Conservation (phyloP, 148 eudicot species). For the Oxyria digyna region DNA sequence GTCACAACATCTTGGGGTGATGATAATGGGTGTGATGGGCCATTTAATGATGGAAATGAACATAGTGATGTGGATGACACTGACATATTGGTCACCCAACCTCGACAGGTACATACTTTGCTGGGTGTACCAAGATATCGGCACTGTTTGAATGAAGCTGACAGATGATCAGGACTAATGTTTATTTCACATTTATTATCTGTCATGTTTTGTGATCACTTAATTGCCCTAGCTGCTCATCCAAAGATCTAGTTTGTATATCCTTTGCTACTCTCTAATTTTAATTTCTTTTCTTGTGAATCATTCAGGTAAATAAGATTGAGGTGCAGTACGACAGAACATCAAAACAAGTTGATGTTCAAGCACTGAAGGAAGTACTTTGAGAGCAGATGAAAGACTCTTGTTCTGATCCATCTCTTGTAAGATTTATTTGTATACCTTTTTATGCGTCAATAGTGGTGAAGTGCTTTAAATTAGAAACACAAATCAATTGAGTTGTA, state of each 20-base stretch:
- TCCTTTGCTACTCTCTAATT: neutral
- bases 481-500: no score
- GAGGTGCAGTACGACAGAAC: conserved; percentile 89
- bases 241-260: neutral
- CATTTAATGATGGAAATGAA: conserved; percentile 55
- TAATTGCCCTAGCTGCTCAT: neutral
- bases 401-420: conserved; percentile 16
- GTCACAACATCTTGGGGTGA: conserved; percentile 62
- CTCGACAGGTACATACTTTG: conserved; percentile 61
- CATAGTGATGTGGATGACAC: conserved; percentile 65
- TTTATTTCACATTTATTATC: neutral
- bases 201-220: conserved; percentile 2
- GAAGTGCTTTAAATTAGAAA: no score
- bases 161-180: neutral
- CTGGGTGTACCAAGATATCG: neutral
- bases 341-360: conserved; percentile 93
- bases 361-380: conserved; percentile 71
- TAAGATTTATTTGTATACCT: conserved; percentile 3
- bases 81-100: conserved; percentile 67
- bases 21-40: conserved; percentile 38
- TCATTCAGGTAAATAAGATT: conserved; percentile 59
- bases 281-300: neutral
- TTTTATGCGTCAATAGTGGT: no score
- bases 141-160: neutral
- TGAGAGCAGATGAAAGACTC: conserved; percentile 58